Evolutionary conservation across 768 basidiomycete species (phyloP).

Genomic region (Gymnopilus dilepis): DNA sequence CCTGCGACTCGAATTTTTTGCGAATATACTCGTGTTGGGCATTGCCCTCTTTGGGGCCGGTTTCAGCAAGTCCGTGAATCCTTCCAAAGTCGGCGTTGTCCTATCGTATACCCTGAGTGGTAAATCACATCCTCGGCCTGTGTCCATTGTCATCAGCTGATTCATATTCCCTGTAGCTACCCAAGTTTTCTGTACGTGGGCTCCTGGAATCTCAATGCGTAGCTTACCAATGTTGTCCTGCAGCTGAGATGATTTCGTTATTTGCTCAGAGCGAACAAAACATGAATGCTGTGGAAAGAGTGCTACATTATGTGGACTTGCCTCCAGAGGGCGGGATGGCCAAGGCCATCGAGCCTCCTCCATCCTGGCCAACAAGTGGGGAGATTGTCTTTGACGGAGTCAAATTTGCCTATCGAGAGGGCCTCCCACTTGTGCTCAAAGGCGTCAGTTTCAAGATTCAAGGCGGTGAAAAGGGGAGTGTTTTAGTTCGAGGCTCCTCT

Average conservation of each 20-base stretch:
- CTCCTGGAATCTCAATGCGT: not conserved
- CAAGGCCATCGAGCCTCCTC: constrained; percentile 46
- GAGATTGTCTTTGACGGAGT: constrained; percentile 61
- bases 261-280: constrained; percentile 70
- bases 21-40: constrained; percentile 69
- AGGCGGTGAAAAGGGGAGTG: constrained; percentile 66
- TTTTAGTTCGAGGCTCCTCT: not conserved
- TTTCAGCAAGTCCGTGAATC: constrained; percentile 57
- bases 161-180: constrained; percentile 42
- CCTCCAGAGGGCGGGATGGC: constrained; percentile 54
- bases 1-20: constrained; percentile 68
- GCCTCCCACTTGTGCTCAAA: constrained; percentile 68
- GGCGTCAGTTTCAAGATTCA: constrained; percentile 58
- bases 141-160: not conserved
- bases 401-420: constrained; percentile 61
- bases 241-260: constrained; percentile 58
- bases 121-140: constrained; percentile 33
- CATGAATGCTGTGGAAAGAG: constrained; percentile 75
- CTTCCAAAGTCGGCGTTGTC: constrained; percentile 67
- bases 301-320: constrained; percentile 71
- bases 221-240: not conserved
- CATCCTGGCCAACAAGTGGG: constrained; percentile 57
- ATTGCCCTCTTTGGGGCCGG: constrained; percentile 74
- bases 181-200: constrained; percentile 55
- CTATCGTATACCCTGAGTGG: constrained; percentile 59